phyloP scores from a whole-genome alignment of 2,329 filamentous ascomycete species.

The Catunica adiposa region DNA sequence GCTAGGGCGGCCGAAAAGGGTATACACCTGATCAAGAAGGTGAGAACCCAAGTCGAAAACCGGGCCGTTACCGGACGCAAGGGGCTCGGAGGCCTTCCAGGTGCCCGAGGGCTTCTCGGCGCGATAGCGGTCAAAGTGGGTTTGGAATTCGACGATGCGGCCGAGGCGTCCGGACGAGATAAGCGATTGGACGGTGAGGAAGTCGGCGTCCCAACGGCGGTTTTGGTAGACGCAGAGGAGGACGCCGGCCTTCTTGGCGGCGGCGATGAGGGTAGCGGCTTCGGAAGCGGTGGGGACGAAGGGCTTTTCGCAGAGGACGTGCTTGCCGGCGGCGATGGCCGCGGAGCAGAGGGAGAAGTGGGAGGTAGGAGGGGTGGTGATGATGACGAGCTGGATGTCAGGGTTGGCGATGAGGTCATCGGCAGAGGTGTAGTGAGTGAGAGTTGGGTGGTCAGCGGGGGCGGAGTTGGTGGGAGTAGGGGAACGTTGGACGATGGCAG shows the following conservation, averaged over 20 bases:
- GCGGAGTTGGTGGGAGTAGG: conserved; percentile 50
- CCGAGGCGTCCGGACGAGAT: conserved; percentile 44
- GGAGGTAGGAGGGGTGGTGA: conserved; percentile 55
- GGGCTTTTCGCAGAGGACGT: conserved; percentile 70
- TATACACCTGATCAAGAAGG: conserved; percentile 57
- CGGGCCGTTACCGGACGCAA: conserved; percentile 46
- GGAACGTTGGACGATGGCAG: conserved; percentile 60
- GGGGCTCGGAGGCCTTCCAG: conserved; percentile 50
- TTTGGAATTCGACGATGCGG: conserved; percentile 60
- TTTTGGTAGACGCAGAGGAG: conserved; percentile 59
- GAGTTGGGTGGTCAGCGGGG: conserved; percentile 46
- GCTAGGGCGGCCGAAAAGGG: conserved; percentile 52
- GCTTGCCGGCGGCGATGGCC: conserved; percentile 53
- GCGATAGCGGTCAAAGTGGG: conserved; percentile 64
- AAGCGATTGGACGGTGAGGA: conserved; percentile 49
- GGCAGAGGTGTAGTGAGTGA: conserved; percentile 46
- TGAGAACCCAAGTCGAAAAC: conserved; percentile 65
- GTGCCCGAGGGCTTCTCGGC: conserved; percentile 32
- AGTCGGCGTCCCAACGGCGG: conserved; percentile 64
- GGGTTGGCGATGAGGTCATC: conserved; percentile 49
- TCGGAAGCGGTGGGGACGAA: conserved; percentile 58
- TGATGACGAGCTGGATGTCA: conserved; percentile 49
- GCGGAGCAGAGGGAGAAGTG: conserved; percentile 50
- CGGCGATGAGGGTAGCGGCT: conserved; percentile 43
- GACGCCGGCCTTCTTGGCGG: conserved; percentile 34